These are phyloP conservation scores for Lachancea nothofagi DNA, from an alignment of 805 yeast species.

Conservation along the genomic window DNA sequence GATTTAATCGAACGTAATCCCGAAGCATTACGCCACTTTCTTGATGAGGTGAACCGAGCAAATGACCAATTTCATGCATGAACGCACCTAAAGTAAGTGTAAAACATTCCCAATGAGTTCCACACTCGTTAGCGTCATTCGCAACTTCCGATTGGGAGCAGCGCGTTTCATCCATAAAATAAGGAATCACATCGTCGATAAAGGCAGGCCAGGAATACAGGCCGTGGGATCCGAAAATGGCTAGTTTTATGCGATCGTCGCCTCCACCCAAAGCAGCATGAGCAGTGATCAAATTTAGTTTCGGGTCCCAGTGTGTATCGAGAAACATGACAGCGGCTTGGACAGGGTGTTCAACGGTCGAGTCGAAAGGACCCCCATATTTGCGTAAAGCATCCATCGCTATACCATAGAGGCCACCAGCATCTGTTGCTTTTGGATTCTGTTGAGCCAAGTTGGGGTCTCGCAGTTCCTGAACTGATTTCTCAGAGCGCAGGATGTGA, in stretches of 20 bases:
- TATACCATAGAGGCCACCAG: slow-evolving; percentile 72
- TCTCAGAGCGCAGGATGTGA: slow-evolving; percentile 66
- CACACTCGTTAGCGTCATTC: slow-evolving; percentile 79
- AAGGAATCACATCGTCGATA: slow-evolving; percentile 60
- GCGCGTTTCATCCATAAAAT: slow-evolving; percentile 67
- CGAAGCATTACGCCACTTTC: slow-evolving; percentile 85
- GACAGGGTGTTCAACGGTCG: slow-evolving; percentile 41
- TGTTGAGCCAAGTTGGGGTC: slow-evolving; percentile 86
- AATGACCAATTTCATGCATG: slow-evolving; percentile 92
- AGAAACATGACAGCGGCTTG: slow-evolving; percentile 82
- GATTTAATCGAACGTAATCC: slow-evolving; percentile 73
- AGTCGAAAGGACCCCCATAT: slow-evolving; percentile 48
- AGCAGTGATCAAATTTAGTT: slow-evolving; percentile 54
- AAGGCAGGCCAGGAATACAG: slow-evolving; percentile 88
- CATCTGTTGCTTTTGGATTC: slow-evolving; percentile 60
- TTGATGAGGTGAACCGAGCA: slow-evolving; percentile 89
- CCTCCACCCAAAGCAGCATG: slow-evolving; percentile 98
- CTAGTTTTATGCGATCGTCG: slow-evolving; percentile 59
- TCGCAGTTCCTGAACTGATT: slow-evolving; percentile 64
- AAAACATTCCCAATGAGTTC: slow-evolving; percentile 84
- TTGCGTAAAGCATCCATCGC: slow-evolving; percentile 67
- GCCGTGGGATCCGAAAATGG: slow-evolving; percentile 93
- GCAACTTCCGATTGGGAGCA: slow-evolving; percentile 71
- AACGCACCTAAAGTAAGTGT: slow-evolving; percentile 88
- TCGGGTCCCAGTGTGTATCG: slow-evolving; percentile 79